Evolutionary conservation across 2,329 filamentous ascomycete species (phyloP).

Genomic region (Talaromyces sp.): DNA sequence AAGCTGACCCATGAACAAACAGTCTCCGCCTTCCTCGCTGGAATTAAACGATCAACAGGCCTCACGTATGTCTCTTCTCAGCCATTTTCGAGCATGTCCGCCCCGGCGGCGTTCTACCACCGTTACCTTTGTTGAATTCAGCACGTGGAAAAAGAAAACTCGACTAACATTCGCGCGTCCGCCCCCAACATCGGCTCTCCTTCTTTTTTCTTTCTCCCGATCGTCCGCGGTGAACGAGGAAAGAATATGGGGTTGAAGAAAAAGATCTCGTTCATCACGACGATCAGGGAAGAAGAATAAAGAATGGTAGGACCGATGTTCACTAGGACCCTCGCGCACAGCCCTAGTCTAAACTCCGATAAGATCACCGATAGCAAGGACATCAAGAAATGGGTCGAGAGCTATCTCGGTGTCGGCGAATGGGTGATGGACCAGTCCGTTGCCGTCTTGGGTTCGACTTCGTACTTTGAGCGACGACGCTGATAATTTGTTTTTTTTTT

Average conservation of each 20-base stretch:
- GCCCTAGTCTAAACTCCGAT: slow-evolving; percentile 78
- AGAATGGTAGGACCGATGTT: slow-evolving; percentile 7
- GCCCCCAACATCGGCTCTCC: slow-evolving; percentile 16
- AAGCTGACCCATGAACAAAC: slow-evolving; percentile 2
- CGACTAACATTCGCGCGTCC: slow-evolving; percentile 12
- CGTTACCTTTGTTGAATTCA: neutral
- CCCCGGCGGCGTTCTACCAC: neutral
- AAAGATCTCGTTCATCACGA: neutral
- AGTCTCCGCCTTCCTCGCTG: slow-evolving; percentile 95
- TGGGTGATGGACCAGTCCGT: slow-evolving; percentile 98
- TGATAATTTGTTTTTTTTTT: slow-evolving; percentile 34
- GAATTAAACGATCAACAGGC: slow-evolving; percentile 94
- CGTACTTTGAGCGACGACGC: slow-evolving; percentile 86
- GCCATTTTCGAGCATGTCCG: slow-evolving; percentile 37
- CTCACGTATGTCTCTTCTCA: slow-evolving; percentile 63
- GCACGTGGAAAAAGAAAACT: neutral
- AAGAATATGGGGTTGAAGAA: neutral
- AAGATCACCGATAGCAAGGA: slow-evolving; percentile 78
- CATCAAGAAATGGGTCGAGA: slow-evolving; percentile 81
- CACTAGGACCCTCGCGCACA: slow-evolving; percentile 21
- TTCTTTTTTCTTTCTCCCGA: slow-evolving; percentile 14
- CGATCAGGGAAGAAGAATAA: neutral
- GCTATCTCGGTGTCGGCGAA: slow-evolving; percentile 90
- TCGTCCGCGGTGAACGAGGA: neutral
- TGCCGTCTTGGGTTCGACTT: slow-evolving; percentile 78